Evolutionary conservation across 768 basidiomycete species (phyloP).

Genomic region (Podaxis sp.): DNA sequence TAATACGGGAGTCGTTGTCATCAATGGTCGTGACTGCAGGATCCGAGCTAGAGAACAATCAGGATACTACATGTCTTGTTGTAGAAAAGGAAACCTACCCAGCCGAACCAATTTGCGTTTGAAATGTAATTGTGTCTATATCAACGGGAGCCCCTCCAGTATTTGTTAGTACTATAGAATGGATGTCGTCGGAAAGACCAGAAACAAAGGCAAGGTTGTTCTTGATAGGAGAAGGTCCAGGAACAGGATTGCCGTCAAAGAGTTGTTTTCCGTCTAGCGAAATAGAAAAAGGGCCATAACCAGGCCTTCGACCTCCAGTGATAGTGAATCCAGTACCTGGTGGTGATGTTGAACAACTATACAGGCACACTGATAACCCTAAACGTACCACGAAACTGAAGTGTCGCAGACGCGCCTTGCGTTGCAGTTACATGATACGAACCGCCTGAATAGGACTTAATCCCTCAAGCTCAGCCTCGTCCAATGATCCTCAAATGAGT

Average conservation of each 20-base stretch:
- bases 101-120: constrained; percentile 35
- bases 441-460: constrained; percentile 42
- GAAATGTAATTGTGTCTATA: constrained; percentile 48
- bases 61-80: not conserved
- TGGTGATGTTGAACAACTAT: not conserved
- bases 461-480: not conserved
- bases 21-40: constrained; percentile 35
- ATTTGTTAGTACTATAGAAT: constrained; percentile 48
- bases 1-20: constrained; percentile 38
- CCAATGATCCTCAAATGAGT: not conserved
- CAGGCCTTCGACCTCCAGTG: constrained; percentile 45
- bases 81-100: constrained; percentile 29
- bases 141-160: constrained; percentile 45
- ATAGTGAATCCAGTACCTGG: constrained; percentile 53
- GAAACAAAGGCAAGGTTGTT: constrained; percentile 41
- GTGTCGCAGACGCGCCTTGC: constrained; percentile 48
- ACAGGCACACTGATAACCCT: not conserved
- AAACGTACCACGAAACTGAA: constrained; percentile 49
- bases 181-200: constrained; percentile 42
- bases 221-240: constrained; percentile 29
- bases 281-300: constrained; percentile 47
- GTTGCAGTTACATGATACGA: constrained; percentile 45
- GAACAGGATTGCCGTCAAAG: constrained; percentile 36
- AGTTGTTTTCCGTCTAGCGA: constrained; percentile 41
- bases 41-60: constrained; percentile 21